Evolutionary conservation across 75 land plant species (phyloP), one percentile per base, ranked within the genome.

Genomic region (Azolla pinnata): DNA sequence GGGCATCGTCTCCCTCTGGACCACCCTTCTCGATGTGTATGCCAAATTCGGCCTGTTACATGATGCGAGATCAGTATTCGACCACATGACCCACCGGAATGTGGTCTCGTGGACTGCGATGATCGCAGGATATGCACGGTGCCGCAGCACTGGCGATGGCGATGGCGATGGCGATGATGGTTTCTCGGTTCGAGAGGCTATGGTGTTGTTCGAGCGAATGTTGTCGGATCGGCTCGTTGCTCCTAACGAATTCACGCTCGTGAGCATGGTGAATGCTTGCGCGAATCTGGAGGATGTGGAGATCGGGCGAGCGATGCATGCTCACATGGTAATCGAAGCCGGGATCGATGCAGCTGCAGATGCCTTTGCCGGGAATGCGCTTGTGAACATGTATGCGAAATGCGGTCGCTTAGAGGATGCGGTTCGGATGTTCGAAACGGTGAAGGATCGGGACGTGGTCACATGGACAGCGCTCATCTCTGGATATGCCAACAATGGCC

Each of bases 391-490:
- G 75, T 83, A 83, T 33, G 75, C 75, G 21, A 70, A 69, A 45
- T 83, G 83, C 28, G 74, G 75, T 4, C 57, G 46, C 7, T 16
- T 74, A 7, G 30, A 30, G 4, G 58, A 68, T 33, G 81, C 67
- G 5, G 32, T 55, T 34, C 46, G 57, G 46, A 67, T 81, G 76
- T 81, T 83, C 56, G 81, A 81, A 20, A 56, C 61, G 61, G 68
- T 83, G 0, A 17, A 65, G 49, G 26, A 47, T 50, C 29, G 42
- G 29, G 58, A 62, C 30, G 50, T 75, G 33, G 81, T 71, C 0
- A 62, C 79, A 23, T 84, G 79, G 81, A 84, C 78, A 65, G 81
- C 85, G 0, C 68, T 84, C 78, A 78, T 84, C 35, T 42, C 87
- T 44, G 84, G 84, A 14, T 84, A 84, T 65, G 66, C 71, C 17